phyloP scores from a whole-genome alignment of 192 early-diverging fungal genomes.

The Coemansia sp. region DNA sequence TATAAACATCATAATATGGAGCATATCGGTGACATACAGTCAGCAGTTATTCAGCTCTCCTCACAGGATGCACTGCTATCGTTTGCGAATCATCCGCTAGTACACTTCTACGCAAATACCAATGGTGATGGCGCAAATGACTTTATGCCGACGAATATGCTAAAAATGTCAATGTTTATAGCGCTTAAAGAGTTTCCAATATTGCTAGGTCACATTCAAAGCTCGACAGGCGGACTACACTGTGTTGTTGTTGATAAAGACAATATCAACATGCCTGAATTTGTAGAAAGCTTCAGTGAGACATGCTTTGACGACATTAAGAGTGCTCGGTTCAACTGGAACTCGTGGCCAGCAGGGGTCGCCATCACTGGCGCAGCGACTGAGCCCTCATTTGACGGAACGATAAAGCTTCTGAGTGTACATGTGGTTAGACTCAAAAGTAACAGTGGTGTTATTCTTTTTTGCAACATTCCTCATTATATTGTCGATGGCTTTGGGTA shows the following conservation, averaged over 20 bases:
- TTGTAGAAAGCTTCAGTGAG: conserved; percentile 19
- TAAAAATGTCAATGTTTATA: conserved; percentile 18
- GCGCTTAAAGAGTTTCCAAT: conserved; percentile 38
- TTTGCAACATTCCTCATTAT: conserved; percentile 47
- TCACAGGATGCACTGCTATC: conserved; percentile 32
- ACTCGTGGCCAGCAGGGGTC: conserved; percentile 16
- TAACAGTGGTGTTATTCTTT: conserved; percentile 33
- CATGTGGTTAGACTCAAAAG: conserved; percentile 19
- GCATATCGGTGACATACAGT: conserved; percentile 1
- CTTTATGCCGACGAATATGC: conserved; percentile 28
- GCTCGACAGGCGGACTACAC: not conserved
- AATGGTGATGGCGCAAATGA: not conserved
- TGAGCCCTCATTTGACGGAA: conserved; percentile 9
- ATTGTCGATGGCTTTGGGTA: conserved; percentile 41
- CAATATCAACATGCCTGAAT: conserved; percentile 38
- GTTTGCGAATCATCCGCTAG: conserved; percentile 37
- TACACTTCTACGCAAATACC: conserved; percentile 43
- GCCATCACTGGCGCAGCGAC: conserved; percentile 25
- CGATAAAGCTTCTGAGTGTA: conserved; percentile 24
- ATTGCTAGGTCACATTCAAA: conserved; percentile 23
- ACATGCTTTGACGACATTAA: conserved; percentile 14
- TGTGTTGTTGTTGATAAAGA: conserved; percentile 21
- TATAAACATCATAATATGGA: not conserved
- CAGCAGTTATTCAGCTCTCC: conserved; percentile 15
- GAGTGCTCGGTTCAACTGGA: conserved; percentile 15